Evolutionary conservation across 257 asterid species (phyloP), one percentile per base, ranked within the genome.

Genomic region (Asclepias syriaca): DNA sequence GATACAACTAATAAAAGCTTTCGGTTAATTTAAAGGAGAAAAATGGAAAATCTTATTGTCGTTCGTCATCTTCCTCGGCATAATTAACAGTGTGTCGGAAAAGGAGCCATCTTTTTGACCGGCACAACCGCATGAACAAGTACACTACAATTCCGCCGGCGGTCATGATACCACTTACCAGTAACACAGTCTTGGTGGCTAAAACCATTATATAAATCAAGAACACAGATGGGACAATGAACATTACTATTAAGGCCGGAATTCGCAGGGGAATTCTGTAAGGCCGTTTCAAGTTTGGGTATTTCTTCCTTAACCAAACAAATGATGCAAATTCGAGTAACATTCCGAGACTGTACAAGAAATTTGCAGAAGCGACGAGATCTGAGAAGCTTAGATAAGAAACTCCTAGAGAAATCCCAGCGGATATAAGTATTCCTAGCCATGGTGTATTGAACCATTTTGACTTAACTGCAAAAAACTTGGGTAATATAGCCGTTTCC

Each of bases 301-400:
- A 57, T 66, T 77, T 84, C 75, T 71, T 53, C 77, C 93, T 80
- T 75, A 85, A 66, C 88, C 88, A 81, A 34, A 90, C 11, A 51
- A 84, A 87, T 4, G 93, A 82, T 0, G 85, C 80, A 10, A 90
- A 90, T 51, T 90, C 96, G 21, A 90, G 55, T 40, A 90, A 8
- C 96, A 87, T 90, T n/a, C 96, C 96, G 55, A 86, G 55, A 18
- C 90, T 85, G 14, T 88, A 90, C 80, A 86, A 54, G 76, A 90
- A 88, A 74, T 90, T 90, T n/a, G 84, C 95, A 4, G 86, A 77
- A 0, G 90, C 82, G 2, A 90, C 73, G 0, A 88, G 79, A 5
- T 82, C 83, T 0, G 83, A n/a, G 43, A 75, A 87, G 18, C 72
- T 37, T 77, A 90, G 40, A 74, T 40, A 85, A 1, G 92, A 82